Evolutionary conservation across 805 yeast genomes (phyloP).

Genomic region (Ogataea nakhonphanomensis): DNA sequence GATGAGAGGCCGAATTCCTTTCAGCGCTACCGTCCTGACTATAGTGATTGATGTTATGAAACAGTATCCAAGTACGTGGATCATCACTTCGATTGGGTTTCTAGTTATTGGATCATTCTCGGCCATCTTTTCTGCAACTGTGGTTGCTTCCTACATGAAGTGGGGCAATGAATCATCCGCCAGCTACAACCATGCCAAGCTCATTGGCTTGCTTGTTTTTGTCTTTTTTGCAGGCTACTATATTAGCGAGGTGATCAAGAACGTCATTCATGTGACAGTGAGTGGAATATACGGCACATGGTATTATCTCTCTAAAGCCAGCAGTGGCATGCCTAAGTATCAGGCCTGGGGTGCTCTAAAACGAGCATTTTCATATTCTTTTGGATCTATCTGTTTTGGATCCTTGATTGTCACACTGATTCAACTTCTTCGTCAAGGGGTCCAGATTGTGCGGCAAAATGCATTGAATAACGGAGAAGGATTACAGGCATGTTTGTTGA

Average conservation of each 20-base stretch:
- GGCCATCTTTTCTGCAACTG: conserved; percentile 59
- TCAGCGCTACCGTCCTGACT: conserved; percentile 26
- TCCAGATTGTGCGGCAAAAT: conserved; percentile 46
- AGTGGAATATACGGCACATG: conserved; percentile 91
- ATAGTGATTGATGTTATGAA: conserved; percentile 69
- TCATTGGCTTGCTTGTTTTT: conserved; percentile 55
- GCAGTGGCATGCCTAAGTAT: conserved; percentile 62
- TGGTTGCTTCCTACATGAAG: conserved; percentile 76
- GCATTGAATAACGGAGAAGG: conserved; percentile 23
- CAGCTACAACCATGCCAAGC: conserved; percentile 20
- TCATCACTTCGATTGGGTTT: conserved; percentile 37
- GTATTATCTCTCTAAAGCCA: conserved; percentile 64
- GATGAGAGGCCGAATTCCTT: conserved; percentile 25
- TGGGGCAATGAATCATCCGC: conserved; percentile 39
- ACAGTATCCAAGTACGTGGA: conserved; percentile 60
- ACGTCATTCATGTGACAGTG: conserved; percentile 75
- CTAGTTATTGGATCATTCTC: conserved; percentile 61
- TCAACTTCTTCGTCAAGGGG: conserved; percentile 57
- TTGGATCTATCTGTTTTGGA: conserved; percentile 89
- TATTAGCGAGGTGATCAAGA: conserved; percentile 78
- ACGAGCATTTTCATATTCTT: conserved; percentile 77
- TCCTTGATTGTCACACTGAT: conserved; percentile 68
- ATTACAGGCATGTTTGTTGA: conserved; percentile 16
- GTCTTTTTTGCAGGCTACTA: conserved; percentile 82
- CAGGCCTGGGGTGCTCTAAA: conserved; percentile 77